Evolutionary conservation across 768 basidiomycete genomes (phyloP), one percentile per base, ranked within the genome.

Genomic region (Collybia nuda): DNA sequence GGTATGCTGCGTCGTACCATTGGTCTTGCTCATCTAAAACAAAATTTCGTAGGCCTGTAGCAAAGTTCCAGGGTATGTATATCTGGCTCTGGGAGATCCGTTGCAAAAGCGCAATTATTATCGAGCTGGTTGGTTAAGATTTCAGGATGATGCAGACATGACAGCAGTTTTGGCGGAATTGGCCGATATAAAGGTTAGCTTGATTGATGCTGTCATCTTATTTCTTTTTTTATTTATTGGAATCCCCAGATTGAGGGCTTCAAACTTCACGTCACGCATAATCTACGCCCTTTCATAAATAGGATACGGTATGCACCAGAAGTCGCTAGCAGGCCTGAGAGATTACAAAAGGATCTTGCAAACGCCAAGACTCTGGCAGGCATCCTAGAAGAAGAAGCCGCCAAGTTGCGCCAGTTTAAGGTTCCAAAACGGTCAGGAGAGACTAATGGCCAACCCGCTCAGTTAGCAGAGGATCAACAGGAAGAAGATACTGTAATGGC

Each of bases 111-210:
- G 93, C 52, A 90, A 90, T 59, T 98, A 90, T 65, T 93, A 96
- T 64, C 90, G 96, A 26, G 91, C 93, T 1, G 96, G 93, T 11
- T 98, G 95, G 94, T 75, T 97, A 52, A 84, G 84, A 55, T 97
- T 95, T 64, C 73, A 70, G 37, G 90, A 92, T 26, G 92, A 93
- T 55, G 83, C 87, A 8, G 91, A 97, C 58, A 92, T 98, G 82
- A 61, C 74, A 2, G 60, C 70, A 14, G 85, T 90, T 5, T 81
- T 95, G 70, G 60, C 73, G 35, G 85, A 90, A 58, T 59, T 98
- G 40, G 80, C 88, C 46, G 90, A 93, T 58, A 88, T 86, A 64
- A 95, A 94, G 83, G 95, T 92, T 56, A 44, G 71, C 50, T 28
- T 39, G 51, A 38, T 47, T 18, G 22, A 19, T 47, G 42, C 42